A percentile compares a stretch with the other conserved stretches of the same genome.
Conservation (phyloP, 1,284 basidiomycete species). For the Gomphus bonarii region DNA sequence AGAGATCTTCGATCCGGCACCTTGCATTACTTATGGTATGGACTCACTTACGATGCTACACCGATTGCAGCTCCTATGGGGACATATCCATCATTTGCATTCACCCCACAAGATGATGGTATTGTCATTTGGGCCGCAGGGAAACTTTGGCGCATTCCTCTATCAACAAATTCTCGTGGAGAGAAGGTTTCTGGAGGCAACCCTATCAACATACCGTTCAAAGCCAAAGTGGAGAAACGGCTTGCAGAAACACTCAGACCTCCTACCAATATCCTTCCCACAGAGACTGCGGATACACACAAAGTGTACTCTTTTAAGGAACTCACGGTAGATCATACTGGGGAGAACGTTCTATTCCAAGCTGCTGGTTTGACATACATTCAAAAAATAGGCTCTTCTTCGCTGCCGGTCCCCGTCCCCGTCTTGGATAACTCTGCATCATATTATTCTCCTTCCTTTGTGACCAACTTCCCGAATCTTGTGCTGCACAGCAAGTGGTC, state of each 20-base stretch:
- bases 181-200: slow-evolving; percentile 33
- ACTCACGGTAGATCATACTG: slow-evolving; percentile 41
- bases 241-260: slow-evolving; percentile 48
- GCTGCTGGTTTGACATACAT: slow-evolving; percentile 43
- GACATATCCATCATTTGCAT: slow-evolving; percentile 64
- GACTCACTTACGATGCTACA: slow-evolving; percentile 55
- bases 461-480: slow-evolving; percentile 33
- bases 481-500: slow-evolving; percentile 62
- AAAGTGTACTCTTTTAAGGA: slow-evolving; percentile 51
- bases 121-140: slow-evolving; percentile 66
- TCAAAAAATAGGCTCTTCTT: slow-evolving; percentile 28
- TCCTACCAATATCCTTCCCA: slow-evolving; percentile 34
- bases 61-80: slow-evolving; percentile 60
- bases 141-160: slow-evolving; percentile 51
- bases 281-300: slow-evolving; percentile 45
- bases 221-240: slow-evolving; percentile 48
- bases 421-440: slow-evolving; percentile 33
- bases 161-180: slow-evolving; percentile 35
- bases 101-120: slow-evolving; percentile 48
- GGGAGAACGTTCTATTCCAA: slow-evolving; percentile 43
- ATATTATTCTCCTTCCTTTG: slow-evolving; percentile 62
- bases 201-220: slow-evolving; percentile 45
- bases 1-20: slow-evolving; percentile 60
- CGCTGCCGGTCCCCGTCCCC: slow-evolving; percentile 32
- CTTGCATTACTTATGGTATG: slow-evolving; percentile 55